Evolutionary conservation across 805 yeast genomes (phyloP).

Genomic region (Suhomyces vadensis): DNA sequence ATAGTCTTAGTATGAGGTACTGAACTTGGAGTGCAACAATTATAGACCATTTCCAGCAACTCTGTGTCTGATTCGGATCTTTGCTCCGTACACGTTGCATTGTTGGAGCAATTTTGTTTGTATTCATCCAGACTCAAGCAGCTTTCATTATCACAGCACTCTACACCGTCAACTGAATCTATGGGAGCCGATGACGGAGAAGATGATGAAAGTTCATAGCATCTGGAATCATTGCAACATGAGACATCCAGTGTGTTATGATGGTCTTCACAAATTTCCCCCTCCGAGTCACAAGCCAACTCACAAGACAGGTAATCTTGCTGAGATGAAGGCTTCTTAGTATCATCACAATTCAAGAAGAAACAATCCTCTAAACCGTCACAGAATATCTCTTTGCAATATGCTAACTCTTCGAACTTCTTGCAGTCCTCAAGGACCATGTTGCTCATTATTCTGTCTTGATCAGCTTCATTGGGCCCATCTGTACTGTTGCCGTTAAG

Average conservation of each 20-base stretch:
- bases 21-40: neutral
- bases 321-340: neutral
- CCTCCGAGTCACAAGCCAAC: neutral
- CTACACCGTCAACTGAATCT: neutral
- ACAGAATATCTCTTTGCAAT: conserved; percentile 43
- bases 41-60: neutral
- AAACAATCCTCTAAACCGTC: conserved; percentile 47
- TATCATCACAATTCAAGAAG: conserved; percentile 35
- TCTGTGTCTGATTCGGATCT: neutral
- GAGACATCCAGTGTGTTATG: neutral
- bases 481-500: neutral
- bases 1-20: neutral
- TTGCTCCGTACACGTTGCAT: no score
- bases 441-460: neutral
- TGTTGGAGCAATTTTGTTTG: neutral
- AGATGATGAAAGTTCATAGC: conserved; percentile 6
- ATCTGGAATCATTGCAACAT: conserved; percentile 5
- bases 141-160: conserved; percentile 7
- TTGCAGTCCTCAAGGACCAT: conserved; percentile 19
- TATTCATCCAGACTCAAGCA: conserved; percentile 5
- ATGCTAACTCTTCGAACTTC: conserved; percentile 32
- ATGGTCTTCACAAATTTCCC: neutral
- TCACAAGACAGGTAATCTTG: conserved; percentile 2
- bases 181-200: neutral
- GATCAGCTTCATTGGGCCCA: neutral